Evolutionary conservation across 140 eudicot genomes (phyloP).

Genomic region (Ambrosia hybrid): DNA sequence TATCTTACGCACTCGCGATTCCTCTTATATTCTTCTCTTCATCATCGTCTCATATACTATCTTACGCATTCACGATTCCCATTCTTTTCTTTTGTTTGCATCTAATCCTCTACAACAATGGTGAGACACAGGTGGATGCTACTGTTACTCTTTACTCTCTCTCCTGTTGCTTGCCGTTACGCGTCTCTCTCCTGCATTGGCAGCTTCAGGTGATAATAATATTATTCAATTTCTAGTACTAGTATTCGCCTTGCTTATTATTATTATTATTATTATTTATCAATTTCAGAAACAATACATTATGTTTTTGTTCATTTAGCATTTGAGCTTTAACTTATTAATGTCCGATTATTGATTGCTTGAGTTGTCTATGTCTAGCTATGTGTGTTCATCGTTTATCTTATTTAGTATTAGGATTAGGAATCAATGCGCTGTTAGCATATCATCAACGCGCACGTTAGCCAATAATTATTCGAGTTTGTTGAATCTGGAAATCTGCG

Average conservation of each 20-base stretch:
- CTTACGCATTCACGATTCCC: constrained; percentile 14
- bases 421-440: too few species aligned
- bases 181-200: constrained; percentile 37
- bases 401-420: constrained; percentile 6
- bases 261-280: not conserved
- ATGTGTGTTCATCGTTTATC: not conserved
- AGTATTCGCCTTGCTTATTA: too few species aligned
- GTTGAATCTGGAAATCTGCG: constrained; percentile 24
- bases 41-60: constrained; percentile 22
- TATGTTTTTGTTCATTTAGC: constrained; percentile 21
- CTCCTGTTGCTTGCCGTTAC: constrained; percentile 32
- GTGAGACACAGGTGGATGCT: constrained; percentile 18
- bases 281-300: constrained; percentile 4
- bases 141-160: constrained; percentile 29
- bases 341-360: constrained; percentile 3
- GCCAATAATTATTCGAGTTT: not conserved
- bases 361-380: constrained; percentile 6
- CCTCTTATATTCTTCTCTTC: not conserved
- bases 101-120: constrained; percentile 35
- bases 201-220: constrained; percentile 39
- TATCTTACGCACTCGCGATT: constrained; percentile 18
- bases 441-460: too few species aligned
- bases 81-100: constrained; percentile 2
- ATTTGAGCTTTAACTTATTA: constrained; percentile 14
- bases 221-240: too few species aligned